Percentiles rank a stretch among this genome's conserved stretches.
Conservation (phyloP, 2,329 filamentous ascomycete species). For the Arthroderma sp. region DNA sequence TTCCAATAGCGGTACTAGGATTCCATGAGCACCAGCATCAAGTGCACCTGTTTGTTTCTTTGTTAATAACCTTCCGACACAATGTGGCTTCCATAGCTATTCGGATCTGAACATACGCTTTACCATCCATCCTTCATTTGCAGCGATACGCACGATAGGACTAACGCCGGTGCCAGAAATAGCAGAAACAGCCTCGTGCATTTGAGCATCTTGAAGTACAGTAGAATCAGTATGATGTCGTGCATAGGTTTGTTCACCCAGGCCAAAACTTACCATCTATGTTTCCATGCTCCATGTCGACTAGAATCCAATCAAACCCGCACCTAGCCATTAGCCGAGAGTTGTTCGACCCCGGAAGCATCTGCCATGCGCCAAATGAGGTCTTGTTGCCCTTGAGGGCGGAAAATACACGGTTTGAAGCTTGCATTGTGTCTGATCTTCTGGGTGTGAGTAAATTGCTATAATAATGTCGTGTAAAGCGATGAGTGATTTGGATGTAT, state of each 20-base stretch:
- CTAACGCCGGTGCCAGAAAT: slow-evolving; percentile 30
- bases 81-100: no score
- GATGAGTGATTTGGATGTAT: no score
- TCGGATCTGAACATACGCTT: slow-evolving; percentile 31
- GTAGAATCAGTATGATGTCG: background rate
- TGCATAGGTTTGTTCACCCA: background rate
- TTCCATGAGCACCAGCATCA: slow-evolving; percentile 46
- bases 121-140: slow-evolving; percentile 49
- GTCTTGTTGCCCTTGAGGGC: slow-evolving; percentile 36
- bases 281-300: slow-evolving; percentile 45
- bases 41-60: slow-evolving; percentile 32
- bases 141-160: slow-evolving; percentile 37
- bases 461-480: no score
- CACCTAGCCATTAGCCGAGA: slow-evolving; percentile 40
- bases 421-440: slow-evolving; percentile 31
- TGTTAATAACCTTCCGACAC: background rate
- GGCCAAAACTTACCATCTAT: slow-evolving; percentile 32
- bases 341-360: slow-evolving; percentile 42
- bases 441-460: background rate
- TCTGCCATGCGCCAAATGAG: slow-evolving; percentile 46
- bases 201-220: slow-evolving; percentile 29
- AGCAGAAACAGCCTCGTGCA: slow-evolving; percentile 43
- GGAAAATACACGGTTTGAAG: slow-evolving; percentile 40
- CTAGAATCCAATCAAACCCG: slow-evolving; percentile 42
- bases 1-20: slow-evolving; percentile 42